Conservation (phyloP, 1,284 basidiomycete species). For the Naganishia cerealis region DNA sequence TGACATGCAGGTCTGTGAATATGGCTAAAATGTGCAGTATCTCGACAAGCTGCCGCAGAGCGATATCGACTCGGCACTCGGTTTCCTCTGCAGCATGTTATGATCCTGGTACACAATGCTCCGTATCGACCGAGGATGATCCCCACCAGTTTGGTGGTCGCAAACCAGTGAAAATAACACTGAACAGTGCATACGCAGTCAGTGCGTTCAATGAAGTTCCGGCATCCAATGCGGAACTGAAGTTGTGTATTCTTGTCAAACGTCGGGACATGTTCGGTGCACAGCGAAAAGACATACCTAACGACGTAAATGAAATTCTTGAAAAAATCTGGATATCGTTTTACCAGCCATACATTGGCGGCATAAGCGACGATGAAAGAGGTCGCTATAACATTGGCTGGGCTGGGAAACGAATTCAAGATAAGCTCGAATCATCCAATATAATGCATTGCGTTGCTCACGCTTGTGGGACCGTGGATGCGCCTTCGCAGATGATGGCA, state of each 20-base stretch:
- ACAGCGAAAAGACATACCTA: constrained; percentile 35
- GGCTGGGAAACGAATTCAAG: constrained; percentile 43
- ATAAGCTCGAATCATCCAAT: neutral
- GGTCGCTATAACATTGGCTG: constrained; percentile 58
- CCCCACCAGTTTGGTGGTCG: constrained; percentile 52
- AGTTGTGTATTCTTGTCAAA: constrained; percentile 42
- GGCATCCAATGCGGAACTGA: constrained; percentile 57
- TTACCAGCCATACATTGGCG: constrained; percentile 52
- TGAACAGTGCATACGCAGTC: constrained; percentile 55
- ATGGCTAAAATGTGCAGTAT: neutral
- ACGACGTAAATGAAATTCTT: constrained; percentile 50
- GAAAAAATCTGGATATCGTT: constrained; percentile 44
- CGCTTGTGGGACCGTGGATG: constrained; percentile 53
- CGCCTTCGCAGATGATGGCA: constrained; percentile 57
- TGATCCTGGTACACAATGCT: constrained; percentile 51
- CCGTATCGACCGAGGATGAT: constrained; percentile 48
- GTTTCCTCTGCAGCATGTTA: constrained; percentile 9
- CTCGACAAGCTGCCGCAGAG: neutral
- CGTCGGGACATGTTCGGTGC: neutral
- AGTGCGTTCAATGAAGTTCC: constrained; percentile 56
- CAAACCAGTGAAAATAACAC: constrained; percentile 43
- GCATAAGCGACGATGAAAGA: constrained; percentile 52
- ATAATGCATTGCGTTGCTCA: constrained; percentile 35
- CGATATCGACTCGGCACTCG: neutral
- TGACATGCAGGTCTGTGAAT: neutral